Conservation (phyloP, 768 basidiomycete species). For the Saitozyma podzolica region DNA sequence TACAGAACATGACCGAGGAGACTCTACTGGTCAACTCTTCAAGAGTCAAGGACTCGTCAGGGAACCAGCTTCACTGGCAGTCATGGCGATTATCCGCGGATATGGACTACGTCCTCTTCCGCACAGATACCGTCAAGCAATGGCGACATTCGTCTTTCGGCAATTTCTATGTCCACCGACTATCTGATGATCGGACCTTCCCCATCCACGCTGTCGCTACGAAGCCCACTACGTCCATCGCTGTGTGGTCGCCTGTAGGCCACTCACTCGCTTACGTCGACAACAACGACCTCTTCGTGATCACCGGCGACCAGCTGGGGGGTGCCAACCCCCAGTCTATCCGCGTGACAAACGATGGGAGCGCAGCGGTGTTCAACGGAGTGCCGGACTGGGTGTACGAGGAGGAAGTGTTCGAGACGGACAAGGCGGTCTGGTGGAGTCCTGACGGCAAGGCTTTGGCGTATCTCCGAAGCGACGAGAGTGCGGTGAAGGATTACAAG, state of each 20-base stretch:
- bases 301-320: constrained; percentile 54
- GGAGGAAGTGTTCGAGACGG: constrained; percentile 62
- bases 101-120: constrained; percentile 83
- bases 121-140: constrained; percentile 78
- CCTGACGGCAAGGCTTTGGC: constrained; percentile 71
- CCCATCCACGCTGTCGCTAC: constrained; percentile 68
- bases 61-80: constrained; percentile 54
- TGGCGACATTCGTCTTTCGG: constrained; percentile 90
- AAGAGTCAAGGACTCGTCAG: constrained; percentile 36
- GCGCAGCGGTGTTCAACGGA: constrained; percentile 83
- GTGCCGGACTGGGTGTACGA: constrained; percentile 88
- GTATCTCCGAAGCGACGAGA: constrained; percentile 85
- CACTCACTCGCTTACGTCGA: constrained; percentile 83
- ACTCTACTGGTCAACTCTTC: constrained; percentile 44
- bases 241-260: constrained; percentile 79
- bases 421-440: constrained; percentile 87
- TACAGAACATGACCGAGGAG: constrained; percentile 60
- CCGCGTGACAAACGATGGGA: constrained; percentile 78
- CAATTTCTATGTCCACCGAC: constrained; percentile 88
- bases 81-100: constrained; percentile 85
- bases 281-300: constrained; percentile 83
- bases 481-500: constrained; percentile 76
- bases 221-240: constrained; percentile 74
- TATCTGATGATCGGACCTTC: constrained; percentile 67
- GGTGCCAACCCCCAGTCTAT: constrained; percentile 53